These are phyloP conservation scores for Colletotrichum chlorophyti DNA, from an alignment of 2,329 filamentous ascomycete genomes.

Conservation along the genomic window DNA sequence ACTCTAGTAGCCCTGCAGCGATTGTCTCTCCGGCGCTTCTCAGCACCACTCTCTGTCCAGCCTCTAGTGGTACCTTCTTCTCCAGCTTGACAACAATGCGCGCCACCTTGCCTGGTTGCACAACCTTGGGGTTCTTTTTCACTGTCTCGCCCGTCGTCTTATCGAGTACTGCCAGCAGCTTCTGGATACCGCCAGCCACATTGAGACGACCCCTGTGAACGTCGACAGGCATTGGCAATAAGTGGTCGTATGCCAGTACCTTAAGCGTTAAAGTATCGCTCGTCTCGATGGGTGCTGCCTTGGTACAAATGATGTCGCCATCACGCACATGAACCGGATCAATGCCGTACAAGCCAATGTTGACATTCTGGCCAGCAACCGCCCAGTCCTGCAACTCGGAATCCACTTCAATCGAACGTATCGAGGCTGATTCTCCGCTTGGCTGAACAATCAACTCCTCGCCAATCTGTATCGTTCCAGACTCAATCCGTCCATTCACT, in stretches of 20 bases:
- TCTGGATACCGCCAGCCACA: slow-evolving; percentile 74
- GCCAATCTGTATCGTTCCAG: slow-evolving; percentile 83
- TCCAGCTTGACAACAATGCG: slow-evolving; percentile 79
- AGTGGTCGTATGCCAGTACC: slow-evolving; percentile 85
- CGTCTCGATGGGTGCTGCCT: slow-evolving; percentile 70
- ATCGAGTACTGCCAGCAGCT: slow-evolving; percentile 77
- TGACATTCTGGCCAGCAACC: slow-evolving; percentile 88
- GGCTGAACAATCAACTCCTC: slow-evolving; percentile 83
- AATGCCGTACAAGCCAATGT: slow-evolving; percentile 83
- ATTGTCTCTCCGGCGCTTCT: slow-evolving; percentile 83
- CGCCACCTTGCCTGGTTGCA: slow-evolving; percentile 81
- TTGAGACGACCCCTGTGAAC: slow-evolving; percentile 87
- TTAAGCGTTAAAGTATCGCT: slow-evolving; percentile 81
- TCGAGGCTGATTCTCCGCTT: slow-evolving; percentile 77
- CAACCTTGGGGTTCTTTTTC: slow-evolving; percentile 85
- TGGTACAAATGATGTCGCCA: slow-evolving; percentile 86
- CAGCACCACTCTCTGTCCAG: slow-evolving; percentile 80
- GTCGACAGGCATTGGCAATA: slow-evolving; percentile 89
- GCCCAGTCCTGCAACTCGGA: slow-evolving; percentile 81
- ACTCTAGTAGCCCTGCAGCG: slow-evolving; percentile 86
- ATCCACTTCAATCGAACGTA: slow-evolving; percentile 84
- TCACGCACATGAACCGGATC: slow-evolving; percentile 82
- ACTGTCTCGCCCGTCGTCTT: slow-evolving; percentile 76
- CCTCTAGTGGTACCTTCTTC: slow-evolving; percentile 78
- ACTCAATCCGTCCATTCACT: slow-evolving; percentile 84